These are phyloP conservation scores for Penicillium turbatum DNA, from an alignment of 495 filamentous ascomycete genomes.

Conservation along the genomic window DNA sequence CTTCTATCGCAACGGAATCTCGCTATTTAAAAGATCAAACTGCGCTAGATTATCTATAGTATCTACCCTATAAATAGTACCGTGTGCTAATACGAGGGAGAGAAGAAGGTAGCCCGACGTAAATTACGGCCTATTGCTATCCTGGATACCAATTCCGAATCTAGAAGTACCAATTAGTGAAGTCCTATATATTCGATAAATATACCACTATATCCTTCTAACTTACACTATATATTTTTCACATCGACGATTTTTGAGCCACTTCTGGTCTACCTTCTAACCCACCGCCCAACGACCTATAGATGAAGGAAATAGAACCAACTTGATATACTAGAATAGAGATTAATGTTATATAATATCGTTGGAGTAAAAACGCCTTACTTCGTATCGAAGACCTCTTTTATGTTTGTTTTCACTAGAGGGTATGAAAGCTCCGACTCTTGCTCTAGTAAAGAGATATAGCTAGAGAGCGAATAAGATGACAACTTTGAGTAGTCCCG, in stretches of 20 bases:
- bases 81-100: not conserved
- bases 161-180: too few species aligned
- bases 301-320: not conserved
- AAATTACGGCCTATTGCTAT: constrained; percentile 1
- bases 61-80: constrained; percentile 1
- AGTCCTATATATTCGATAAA: not conserved
- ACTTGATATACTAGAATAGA: not conserved
- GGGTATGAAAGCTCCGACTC: constrained; percentile 6
- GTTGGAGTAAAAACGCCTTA: not conserved
- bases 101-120: constrained; percentile 4
- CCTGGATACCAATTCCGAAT: constrained; percentile 1
- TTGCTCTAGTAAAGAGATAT: constrained; percentile 7
- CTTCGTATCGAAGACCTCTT: constrained; percentile 5
- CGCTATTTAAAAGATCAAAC: constrained; percentile 5
- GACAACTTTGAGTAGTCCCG: constrained; percentile 4
- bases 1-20: constrained; percentile 10
- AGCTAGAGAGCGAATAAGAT: constrained; percentile 9
- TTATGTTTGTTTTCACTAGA: constrained; percentile 1
- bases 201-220: too few species aligned
- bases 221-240: too few species aligned
- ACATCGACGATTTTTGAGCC: too few species aligned
- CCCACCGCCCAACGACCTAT: not conserved
- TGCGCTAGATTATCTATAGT: not conserved
- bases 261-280: too few species aligned
- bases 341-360: not conserved